A percentile compares a stretch with the other conserved stretches of the same genome.
These are phyloP conservation scores for Termitomyces bulborhizus DNA, from an alignment of 768 basidiomycete genomes.

Conservation along the genomic window DNA sequence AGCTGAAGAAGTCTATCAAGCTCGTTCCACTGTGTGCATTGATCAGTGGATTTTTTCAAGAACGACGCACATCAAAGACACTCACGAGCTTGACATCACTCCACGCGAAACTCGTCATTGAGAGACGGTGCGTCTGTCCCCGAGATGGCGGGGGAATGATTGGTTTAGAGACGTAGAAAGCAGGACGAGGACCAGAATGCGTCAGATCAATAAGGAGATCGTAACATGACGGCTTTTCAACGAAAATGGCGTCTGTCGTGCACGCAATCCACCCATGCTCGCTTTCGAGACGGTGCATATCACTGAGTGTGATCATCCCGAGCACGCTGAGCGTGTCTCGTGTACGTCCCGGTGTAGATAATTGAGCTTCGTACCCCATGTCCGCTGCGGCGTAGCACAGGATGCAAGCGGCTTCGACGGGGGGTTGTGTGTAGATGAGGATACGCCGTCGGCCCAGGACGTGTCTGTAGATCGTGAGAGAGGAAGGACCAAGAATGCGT, in stretches of 20 bases:
- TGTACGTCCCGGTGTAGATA: conserved; percentile 16
- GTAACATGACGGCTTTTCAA: conserved; percentile 75
- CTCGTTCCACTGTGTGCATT: conserved; percentile 61
- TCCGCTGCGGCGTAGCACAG: conserved; percentile 66
- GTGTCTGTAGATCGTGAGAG: conserved; percentile 74
- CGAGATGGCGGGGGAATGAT: conserved; percentile 28
- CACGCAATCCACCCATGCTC: conserved; percentile 84
- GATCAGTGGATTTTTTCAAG: not conserved
- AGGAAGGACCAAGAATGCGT: conserved; percentile 73
- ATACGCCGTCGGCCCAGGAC: conserved; percentile 68
- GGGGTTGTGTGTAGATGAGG: conserved; percentile 75
- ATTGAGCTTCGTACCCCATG: conserved; percentile 40
- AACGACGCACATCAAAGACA: conserved; percentile 4
- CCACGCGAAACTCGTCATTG: conserved; percentile 71
- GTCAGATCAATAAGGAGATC: conserved; percentile 80
- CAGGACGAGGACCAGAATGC: conserved; percentile 58
- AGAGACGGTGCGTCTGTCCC: conserved; percentile 48
- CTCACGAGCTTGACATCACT: conserved; percentile 72
- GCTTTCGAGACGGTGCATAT: conserved; percentile 61
- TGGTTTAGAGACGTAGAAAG: conserved; percentile 55
- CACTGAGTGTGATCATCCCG: conserved; percentile 75
- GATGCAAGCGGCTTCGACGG: conserved; percentile 74
- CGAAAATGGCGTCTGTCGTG: conserved; percentile 80
- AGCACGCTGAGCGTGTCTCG: conserved; percentile 56
- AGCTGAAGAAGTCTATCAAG: conserved; percentile 63